Base-by-base conservation (phyloP, 2,329 filamentous ascomycete species). In the Botrytis aclada region DNA sequence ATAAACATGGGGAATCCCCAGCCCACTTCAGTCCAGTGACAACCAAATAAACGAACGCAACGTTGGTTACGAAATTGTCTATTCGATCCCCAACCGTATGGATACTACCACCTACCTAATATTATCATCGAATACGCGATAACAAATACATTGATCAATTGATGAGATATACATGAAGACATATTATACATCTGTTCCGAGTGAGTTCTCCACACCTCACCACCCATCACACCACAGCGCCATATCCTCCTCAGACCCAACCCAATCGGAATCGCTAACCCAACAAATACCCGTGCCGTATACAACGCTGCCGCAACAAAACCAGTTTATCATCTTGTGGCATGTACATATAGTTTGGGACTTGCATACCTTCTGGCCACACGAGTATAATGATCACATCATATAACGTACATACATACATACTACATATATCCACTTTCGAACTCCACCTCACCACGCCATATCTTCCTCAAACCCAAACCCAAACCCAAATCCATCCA, bases 1-100 rank as follows among this genome's bases (percentile, higher is more conserved):
- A 62, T 62, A 62, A 39, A 62, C 34, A 62, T 41, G 60, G 60
- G 60, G 60, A 56, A 62, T 62, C 60, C 25, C 51, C 51, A 56
- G 51, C 25, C 51, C 51, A 29, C 25, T 62, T 34, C 60, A 39
- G 34, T 62, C 60, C 60, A 62, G 60, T 39, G 60, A 62, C 60
- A 41, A 39, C 25, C 60, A 39, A 37, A 39, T 2, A n/a, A 62
- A 41, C 58, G 5, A 62, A 62, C 58, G 10, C 34, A 61, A n/a
- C 58, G 34, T n/a, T 61, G 32, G 25, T n/a, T 37, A 39, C 60
- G 12, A n/a, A 62, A 39, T 39, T 8, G 37, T 39, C 22, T n/a
- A 18, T 39, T n/a, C 22, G 37, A 62, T 39, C 34, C 51, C n/a
- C n/a, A 62, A 5, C 37, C 18, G 37, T 41, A 39, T 39, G 37